Conservation (phyloP, 1,284 basidiomycete genomes). For the Moesziomyces sp. region DNA sequence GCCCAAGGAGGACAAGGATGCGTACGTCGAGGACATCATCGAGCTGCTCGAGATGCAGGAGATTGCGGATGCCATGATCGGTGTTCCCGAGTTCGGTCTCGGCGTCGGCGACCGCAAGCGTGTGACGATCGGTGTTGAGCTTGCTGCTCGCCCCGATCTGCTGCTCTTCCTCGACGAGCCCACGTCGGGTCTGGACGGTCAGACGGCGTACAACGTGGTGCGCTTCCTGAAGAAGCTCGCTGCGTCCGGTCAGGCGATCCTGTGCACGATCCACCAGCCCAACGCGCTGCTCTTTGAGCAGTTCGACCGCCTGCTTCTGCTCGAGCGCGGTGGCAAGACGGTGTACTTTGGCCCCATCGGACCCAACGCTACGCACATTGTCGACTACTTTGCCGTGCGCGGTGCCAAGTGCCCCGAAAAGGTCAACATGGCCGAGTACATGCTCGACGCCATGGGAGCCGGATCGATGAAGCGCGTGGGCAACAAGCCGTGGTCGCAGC, state of each 20-base stretch:
- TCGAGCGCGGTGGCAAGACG: slow-evolving; percentile 43
- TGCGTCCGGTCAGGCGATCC: slow-evolving; percentile 45
- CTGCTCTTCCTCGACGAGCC: slow-evolving; percentile 71
- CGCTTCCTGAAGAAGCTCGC: slow-evolving; percentile 52
- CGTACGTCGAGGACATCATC: slow-evolving; percentile 82
- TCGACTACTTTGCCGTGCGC: slow-evolving; percentile 40
- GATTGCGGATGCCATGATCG: slow-evolving; percentile 79
- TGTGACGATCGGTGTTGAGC: slow-evolving; percentile 69
- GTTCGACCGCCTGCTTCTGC: slow-evolving; percentile 45
- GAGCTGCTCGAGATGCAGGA: slow-evolving; percentile 80
- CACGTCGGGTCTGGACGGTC: slow-evolving; percentile 46
- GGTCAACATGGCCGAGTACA: slow-evolving; percentile 72
- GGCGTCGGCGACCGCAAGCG: slow-evolving; percentile 76
- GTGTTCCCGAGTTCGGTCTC: slow-evolving; percentile 71
- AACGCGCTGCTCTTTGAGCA: slow-evolving; percentile 45
- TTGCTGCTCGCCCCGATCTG: slow-evolving; percentile 42
- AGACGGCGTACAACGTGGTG: slow-evolving; percentile 46
- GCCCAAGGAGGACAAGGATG: slow-evolving; percentile 78
- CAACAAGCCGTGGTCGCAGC: slow-evolving; percentile 75
- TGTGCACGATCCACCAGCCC: slow-evolving; percentile 53
- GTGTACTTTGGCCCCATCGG: slow-evolving; percentile 45
- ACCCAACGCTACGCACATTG: slow-evolving; percentile 26
- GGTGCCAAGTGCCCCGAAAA: slow-evolving; percentile 67
- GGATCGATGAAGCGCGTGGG: slow-evolving; percentile 64
- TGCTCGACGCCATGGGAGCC: slow-evolving; percentile 69